Base-by-base conservation (phyloP, 164 flowering plant genomes). In the Sextonia rubra region DNA sequence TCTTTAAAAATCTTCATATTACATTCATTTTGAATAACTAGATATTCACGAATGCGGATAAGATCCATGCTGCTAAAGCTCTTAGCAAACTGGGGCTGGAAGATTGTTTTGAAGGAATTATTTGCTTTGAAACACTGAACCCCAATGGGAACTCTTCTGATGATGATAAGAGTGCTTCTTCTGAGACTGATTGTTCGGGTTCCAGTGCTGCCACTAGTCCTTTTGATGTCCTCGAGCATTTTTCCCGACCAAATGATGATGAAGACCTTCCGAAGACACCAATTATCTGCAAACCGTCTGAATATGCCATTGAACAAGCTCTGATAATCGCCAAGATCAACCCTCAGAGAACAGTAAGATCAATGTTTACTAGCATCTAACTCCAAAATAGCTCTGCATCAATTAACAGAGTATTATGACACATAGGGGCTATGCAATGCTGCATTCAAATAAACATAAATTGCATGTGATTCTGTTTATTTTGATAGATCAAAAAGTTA, bases 121-220 rank as follows among this genome's bases (percentile, higher is more conserved):
- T 93, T 63, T 87, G 90, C 76, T 96, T 96, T 69, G 99, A 96
- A 82, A 87, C 94, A 27, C 75, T 96, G 48, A 93, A 96, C 77
- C 81, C 86, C 25, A 27, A 70, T 25, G 73, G 78, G 29, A 71
- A 69, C 22, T 69, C 32, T 66, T 32, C 5, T 30, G 14, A 77
- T 44, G 75, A 70, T 56, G 77, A 63, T 26, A 81, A 73, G 3
- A 52, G n/a, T 52, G 68, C 52, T 64, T 82, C 55, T 24, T 67
- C 66, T 44, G 70, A 72, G 62, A 22, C 61, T 22, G 76, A 69
- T 70, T 69, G 64, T 18, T 37, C 60, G 7, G 61, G 47, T 55
- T 2, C 0, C 14, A 56, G 22, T 47, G 20, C 72, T 25, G 58
- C 37, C n/a, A 29, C 60, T 47, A 70, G 55, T 68, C 64, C 67